A percentile compares a stretch with the other conserved stretches of the same genome.
phyloP scores from a whole-genome alignment of 2,329 filamentous ascomycete genomes.

The Dothideomycetidae sp. region DNA sequence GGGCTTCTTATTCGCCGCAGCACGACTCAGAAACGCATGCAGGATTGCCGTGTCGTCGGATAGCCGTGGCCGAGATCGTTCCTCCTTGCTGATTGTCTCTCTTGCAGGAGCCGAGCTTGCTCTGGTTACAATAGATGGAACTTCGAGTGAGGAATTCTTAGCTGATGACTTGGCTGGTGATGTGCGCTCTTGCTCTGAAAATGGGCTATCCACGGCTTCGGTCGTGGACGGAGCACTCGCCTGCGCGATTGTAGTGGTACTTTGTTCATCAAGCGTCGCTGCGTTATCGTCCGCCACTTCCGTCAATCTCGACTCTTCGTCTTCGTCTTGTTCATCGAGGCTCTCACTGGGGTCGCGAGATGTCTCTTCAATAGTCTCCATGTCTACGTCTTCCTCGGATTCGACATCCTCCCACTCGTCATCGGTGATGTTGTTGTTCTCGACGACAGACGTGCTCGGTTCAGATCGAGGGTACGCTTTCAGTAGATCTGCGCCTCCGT shows the following conservation, averaged over 20 bases:
- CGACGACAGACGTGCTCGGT: not conserved
- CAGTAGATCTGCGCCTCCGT: no score
- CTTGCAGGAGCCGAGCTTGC: constrained; percentile 23
- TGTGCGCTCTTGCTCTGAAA: not conserved
- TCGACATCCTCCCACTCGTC: constrained; percentile 17
- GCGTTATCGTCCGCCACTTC: not conserved
- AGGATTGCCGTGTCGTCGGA: constrained; percentile 36
- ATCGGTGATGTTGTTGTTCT: constrained; percentile 7
- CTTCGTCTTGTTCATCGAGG: not conserved
- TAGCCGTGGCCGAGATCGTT: constrained; percentile 18
- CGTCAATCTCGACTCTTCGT: not conserved
- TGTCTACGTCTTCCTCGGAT: constrained; percentile 10
- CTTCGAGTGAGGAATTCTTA: constrained; percentile 2
- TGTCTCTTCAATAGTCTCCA: not conserved
- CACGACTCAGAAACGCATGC: constrained; percentile 35
- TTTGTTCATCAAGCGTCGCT: not conserved
- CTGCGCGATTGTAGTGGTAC: not conserved
- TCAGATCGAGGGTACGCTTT: no score
- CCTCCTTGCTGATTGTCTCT: constrained; percentile 16
- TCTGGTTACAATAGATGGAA: constrained; percentile 5
- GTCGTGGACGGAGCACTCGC: not conserved
- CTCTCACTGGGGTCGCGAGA: not conserved
- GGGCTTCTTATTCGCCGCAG: constrained; percentile 31
- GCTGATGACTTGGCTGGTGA: constrained; percentile 3
- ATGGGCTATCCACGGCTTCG: not conserved